Percentiles rank a stretch among this genome's conserved stretches.
These are phyloP conservation scores for Corymbia calophylla DNA, from an alignment of 441 rosid species.

Conservation along the genomic window DNA sequence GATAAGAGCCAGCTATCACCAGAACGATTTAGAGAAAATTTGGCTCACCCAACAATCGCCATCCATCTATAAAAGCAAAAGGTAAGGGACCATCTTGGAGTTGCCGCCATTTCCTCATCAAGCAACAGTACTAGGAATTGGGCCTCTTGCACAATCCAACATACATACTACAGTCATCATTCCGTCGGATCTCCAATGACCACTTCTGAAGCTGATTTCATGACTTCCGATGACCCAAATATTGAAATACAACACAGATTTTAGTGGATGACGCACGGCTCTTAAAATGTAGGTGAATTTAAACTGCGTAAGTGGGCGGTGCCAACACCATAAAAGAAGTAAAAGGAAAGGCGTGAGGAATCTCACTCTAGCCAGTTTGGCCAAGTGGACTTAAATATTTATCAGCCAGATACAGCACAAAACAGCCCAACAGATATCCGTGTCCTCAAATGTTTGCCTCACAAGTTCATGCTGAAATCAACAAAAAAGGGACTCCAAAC, in stretches of 20 bases:
- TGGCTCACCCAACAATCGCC: not conserved
- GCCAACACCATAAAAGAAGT: not conserved
- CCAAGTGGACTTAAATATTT: not conserved
- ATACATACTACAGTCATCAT: no score
- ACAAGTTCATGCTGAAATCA: not conserved
- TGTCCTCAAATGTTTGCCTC: not conserved
- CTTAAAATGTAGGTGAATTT: not conserved
- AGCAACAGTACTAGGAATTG: not conserved
- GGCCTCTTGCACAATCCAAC: not conserved
- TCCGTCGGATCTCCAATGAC: not conserved
- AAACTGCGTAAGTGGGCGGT: not conserved
- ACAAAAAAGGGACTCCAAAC: not conserved
- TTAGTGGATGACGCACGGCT: not conserved
- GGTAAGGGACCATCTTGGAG: not conserved
- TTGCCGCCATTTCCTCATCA: not conserved
- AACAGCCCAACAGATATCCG: not conserved
- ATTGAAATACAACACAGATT: not conserved
- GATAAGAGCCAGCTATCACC: not conserved
- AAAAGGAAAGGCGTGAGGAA: not conserved
- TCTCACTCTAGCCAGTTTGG: not conserved
- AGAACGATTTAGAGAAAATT: not conserved
- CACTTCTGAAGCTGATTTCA: not conserved
- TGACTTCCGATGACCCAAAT: not conserved
- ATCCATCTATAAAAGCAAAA: not conserved
- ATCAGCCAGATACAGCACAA: not conserved